Base-by-base conservation (phyloP, 75 land plant genomes). In the Picea glauca region DNA sequence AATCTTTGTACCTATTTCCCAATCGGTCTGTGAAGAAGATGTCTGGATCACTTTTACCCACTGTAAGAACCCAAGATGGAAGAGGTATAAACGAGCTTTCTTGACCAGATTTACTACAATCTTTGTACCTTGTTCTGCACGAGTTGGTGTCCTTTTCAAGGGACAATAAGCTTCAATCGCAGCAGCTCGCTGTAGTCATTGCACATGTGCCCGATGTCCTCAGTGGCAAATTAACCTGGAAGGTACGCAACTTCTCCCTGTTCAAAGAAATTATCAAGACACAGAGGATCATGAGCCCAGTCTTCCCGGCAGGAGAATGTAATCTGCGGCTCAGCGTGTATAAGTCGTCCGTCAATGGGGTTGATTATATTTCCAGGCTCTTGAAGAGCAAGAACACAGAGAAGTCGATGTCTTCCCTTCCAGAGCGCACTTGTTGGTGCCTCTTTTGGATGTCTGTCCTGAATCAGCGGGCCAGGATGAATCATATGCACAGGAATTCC, bases 361-460 rank as follows among this genome's bases (percentile, higher is more conserved):
- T 84, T 0, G 98, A 96, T 61, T 93, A 91, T 72, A 79, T 96
- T 68, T 96, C 99, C 35, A 92, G 94, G 97, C 94, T 95, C 79
- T 75, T 96, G 80, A 98, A 96, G 91, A 96, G 98, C 81, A 96
- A 94, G 81, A 95, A 96, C 74, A 92, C 93, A 4, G 94, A 96
- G 82, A 96, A 94, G 81, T 77, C 90, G 3, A 13, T 77, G 13
- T 21, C 84, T 18, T 18, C 74, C 4, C 65, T 82, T 35, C 78
- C 90, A 1, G 99, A 96, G 57, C 83, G 91, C 75, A 94, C 95
- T 82, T 94, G 99, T 78, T 96, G 99, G 99, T 92, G 96, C 82
- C 84, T 96, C 67, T 96, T 96, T 70, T 77, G 99, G 26, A 26
- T 26, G 26, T 26, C 26, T 26, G 26, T 26, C 26, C 26, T 26